These are phyloP conservation scores for Clausena lansium DNA, from an alignment of 345 rosid species.

Conservation along the genomic window DNA sequence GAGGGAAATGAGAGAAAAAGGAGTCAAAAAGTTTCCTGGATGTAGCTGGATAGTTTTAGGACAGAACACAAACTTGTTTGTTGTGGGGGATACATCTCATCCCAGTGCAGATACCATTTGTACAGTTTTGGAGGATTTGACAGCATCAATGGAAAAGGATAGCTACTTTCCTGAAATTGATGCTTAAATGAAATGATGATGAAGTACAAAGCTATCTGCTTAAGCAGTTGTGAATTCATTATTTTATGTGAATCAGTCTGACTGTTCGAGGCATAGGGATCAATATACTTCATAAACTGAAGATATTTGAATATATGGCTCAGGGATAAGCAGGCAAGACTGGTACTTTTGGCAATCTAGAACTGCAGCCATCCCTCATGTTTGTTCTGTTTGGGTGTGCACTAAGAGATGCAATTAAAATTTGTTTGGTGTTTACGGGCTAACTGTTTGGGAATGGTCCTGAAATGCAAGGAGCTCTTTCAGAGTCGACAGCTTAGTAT, in stretches of 20 bases:
- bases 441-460: background rate
- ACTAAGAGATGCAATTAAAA: background rate
- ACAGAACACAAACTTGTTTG: conserved; percentile 53
- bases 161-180: conserved; percentile 20
- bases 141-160: conserved; percentile 36
- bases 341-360: background rate
- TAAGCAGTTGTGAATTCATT: background rate
- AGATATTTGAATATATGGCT: background rate
- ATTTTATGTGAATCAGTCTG: too few relatives aligned
- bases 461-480: background rate
- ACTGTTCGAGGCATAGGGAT: too few relatives aligned
- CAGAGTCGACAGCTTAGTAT: background rate
- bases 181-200: conserved; percentile 1
- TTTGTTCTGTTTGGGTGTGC: background rate
- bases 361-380: background rate
- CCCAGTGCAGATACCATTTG: conserved; percentile 40
- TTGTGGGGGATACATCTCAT: conserved; percentile 76
- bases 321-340: background rate
- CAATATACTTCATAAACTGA: background rate
- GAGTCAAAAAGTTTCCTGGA: conserved; percentile 80
- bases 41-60: conserved; percentile 81
- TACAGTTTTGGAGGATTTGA: conserved; percentile 43
- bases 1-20: conserved; percentile 73
- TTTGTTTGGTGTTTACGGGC: too few relatives aligned
- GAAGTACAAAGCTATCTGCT: background rate